Conservation (phyloP, 73 alveolate genomes). For the Uronychia binucleata region DNA sequence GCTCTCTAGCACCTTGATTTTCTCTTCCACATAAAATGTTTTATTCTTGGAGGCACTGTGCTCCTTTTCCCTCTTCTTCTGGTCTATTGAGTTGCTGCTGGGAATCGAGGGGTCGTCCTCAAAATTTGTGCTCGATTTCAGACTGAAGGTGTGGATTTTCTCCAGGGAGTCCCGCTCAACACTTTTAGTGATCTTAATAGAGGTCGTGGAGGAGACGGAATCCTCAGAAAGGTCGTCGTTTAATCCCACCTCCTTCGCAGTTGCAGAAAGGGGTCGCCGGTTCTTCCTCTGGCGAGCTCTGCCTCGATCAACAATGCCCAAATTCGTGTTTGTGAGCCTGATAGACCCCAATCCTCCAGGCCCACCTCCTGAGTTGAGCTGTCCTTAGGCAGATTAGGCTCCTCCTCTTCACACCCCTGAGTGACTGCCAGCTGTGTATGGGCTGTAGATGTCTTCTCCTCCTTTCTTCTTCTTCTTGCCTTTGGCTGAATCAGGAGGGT, state of each 20-base stretch:
- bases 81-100: background rate
- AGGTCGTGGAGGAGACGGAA: background rate
- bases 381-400: background rate
- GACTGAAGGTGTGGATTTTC: conserved; percentile 40
- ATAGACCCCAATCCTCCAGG: background rate
- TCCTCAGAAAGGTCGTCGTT: background rate
- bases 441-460: background rate
- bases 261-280: conserved; percentile 1
- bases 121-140: conserved; percentile 1
- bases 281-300: background rate
- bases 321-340: background rate
- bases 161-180: conserved; percentile 24
- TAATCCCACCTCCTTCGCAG: background rate
- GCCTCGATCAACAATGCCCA: background rate
- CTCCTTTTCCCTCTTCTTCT: background rate
- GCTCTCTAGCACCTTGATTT: conserved; percentile 30
- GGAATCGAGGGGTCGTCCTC: background rate
- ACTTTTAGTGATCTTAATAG: conserved; percentile 11
- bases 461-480: background rate
- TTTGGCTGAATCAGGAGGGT: background rate
- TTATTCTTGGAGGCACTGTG: background rate
- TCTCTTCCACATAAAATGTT: conserved; percentile 42
- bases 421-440: background rate
- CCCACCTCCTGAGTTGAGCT: background rate
- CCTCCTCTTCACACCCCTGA: background rate